Percentiles rank a stretch among this genome's conserved stretches.
These are phyloP conservation scores for Taiozyma sp. DNA, from an alignment of 1,139 yeast genomes.

Conservation along the genomic window DNA sequence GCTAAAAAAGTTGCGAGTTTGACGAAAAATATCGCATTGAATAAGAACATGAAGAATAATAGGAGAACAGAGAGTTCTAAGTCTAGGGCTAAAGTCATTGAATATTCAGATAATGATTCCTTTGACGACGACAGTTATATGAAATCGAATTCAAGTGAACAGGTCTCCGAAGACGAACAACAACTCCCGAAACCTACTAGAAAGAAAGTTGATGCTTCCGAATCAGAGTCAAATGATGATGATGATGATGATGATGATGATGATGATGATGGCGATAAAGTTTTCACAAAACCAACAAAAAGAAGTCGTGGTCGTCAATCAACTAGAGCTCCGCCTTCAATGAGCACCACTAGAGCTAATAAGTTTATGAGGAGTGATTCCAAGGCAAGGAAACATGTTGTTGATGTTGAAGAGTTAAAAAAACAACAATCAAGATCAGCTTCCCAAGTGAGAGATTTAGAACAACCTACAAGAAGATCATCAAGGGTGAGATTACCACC, in stretches of 20 bases:
- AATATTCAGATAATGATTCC: neutral
- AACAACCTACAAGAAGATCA: constrained; percentile 39
- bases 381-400: constrained; percentile 10
- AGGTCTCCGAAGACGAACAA: neutral
- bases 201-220: neutral
- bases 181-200: neutral
- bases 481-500: constrained; percentile 65
- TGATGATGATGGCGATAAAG: neutral
- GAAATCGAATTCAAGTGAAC: neutral
- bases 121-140: neutral
- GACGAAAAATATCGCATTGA: constrained; percentile 9
- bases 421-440: constrained; percentile 18
- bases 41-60: constrained; percentile 1
- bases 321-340: neutral
- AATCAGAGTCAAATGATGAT: neutral
- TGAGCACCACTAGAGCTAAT: neutral
- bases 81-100: neutral
- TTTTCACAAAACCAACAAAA: neutral
- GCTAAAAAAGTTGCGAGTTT: constrained; percentile 6
- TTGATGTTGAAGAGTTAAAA: constrained; percentile 14
- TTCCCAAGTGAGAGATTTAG: constrained; percentile 10
- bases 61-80: neutral
- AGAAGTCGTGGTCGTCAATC: neutral
- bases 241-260: too few relatives aligned
- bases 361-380: neutral